Conservation (phyloP, 2,329 filamentous ascomycete species). For the Lachnellula occidentalis region DNA sequence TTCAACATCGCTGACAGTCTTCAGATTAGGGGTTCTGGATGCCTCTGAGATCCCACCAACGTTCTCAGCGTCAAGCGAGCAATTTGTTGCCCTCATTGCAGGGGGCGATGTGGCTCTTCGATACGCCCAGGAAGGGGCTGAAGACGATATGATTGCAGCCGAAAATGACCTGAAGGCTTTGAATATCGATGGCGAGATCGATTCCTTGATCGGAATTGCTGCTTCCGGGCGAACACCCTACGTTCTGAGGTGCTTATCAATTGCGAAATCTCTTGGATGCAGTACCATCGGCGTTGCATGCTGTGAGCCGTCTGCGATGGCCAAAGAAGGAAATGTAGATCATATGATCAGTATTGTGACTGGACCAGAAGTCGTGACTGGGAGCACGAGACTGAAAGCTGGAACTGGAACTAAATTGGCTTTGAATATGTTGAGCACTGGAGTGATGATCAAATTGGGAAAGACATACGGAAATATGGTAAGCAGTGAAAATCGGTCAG, state of each 20-base stretch:
- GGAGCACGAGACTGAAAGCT: slow-evolving; percentile 41
- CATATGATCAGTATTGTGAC: too few relatives aligned
- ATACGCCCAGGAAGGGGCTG: slow-evolving; percentile 37
- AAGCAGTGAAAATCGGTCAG: not conserved
- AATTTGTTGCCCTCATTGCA: slow-evolving; percentile 39
- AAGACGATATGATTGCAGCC: slow-evolving; percentile 33
- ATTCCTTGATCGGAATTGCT: slow-evolving; percentile 39
- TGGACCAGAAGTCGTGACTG: slow-evolving; percentile 31
- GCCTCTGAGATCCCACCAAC: slow-evolving; percentile 39
- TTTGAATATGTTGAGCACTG: slow-evolving; percentile 40
- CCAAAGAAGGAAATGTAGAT: too few relatives aligned
- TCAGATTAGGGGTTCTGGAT: slow-evolving; percentile 37
- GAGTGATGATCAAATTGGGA: slow-evolving; percentile 36
- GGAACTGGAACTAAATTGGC: slow-evolving; percentile 41
- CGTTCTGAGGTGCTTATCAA: slow-evolving; percentile 34
- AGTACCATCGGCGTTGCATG: too few relatives aligned
- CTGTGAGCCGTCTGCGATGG: too few relatives aligned
- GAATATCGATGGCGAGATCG: slow-evolving; percentile 13
- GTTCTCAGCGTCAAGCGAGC: slow-evolving; percentile 34
- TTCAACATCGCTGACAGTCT: too few relatives aligned
- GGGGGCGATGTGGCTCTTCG: slow-evolving; percentile 38
- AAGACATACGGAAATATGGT: slow-evolving; percentile 40
- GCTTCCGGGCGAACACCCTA: slow-evolving; percentile 40
- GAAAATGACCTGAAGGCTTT: slow-evolving; percentile 18
- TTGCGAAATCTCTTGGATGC: slow-evolving; percentile 33